These are phyloP conservation scores for Phialocephala sp. DNA, from an alignment of 2,329 filamentous ascomycete genomes.

Conservation along the genomic window DNA sequence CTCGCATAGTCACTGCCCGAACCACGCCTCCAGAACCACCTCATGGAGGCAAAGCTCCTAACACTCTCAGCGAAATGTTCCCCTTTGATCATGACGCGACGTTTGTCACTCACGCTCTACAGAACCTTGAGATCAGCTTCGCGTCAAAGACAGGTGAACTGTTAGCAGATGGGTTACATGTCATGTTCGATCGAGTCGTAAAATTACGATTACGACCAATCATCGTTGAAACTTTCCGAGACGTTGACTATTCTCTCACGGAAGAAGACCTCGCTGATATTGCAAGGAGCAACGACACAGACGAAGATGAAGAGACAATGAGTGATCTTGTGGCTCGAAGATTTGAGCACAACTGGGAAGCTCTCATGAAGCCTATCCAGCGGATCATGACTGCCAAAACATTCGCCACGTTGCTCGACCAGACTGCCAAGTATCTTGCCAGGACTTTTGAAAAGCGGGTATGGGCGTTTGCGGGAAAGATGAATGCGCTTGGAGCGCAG, in stretches of 20 bases:
- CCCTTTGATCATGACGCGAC: constrained; percentile 78
- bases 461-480: constrained; percentile 76
- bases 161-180: constrained; percentile 80
- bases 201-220: constrained; percentile 85
- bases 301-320: constrained; percentile 53
- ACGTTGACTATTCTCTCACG: constrained; percentile 81
- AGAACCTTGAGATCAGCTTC: constrained; percentile 73
- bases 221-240: constrained; percentile 86
- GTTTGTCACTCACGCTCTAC: constrained; percentile 72
- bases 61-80: constrained; percentile 68
- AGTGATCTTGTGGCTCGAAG: constrained; percentile 75
- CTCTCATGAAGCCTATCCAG: constrained; percentile 81
- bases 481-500: constrained; percentile 81
- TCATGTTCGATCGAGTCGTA: constrained; percentile 86
- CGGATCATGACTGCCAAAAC: constrained; percentile 81
- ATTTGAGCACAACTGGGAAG: constrained; percentile 86
- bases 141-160: constrained; percentile 80
- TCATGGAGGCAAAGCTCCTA: constrained; percentile 42
- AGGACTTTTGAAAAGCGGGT: constrained; percentile 86
- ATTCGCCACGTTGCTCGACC: constrained; percentile 76
- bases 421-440: constrained; percentile 76
- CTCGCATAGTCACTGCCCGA: constrained; percentile 78
- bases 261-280: constrained; percentile 65
- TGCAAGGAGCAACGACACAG: constrained; percentile 54
- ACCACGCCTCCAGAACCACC: constrained; percentile 55